Percentiles rank a stretch among this genome's conserved stretches.
phyloP scores from a whole-genome alignment of 1,284 basidiomycete species.

The Malassezia sp. region DNA sequence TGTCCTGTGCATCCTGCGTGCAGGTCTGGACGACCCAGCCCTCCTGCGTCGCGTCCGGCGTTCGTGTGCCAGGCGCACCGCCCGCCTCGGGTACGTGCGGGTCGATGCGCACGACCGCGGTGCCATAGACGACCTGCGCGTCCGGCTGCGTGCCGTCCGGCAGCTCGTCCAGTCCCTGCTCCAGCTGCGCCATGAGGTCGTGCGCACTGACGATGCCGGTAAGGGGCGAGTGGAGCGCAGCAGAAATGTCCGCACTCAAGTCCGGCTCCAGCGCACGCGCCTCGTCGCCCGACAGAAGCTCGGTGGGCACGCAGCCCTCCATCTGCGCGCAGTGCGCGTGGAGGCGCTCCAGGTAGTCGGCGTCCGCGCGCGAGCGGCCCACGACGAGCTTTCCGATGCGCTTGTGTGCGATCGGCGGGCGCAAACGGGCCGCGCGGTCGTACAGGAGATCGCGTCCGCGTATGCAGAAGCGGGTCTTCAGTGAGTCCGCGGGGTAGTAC shows the following conservation, averaged over 20 bases:
- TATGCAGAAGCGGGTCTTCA: slow-evolving; percentile 78
- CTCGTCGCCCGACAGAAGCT: slow-evolving; percentile 61
- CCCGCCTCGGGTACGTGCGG: slow-evolving; percentile 45
- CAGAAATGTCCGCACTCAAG: slow-evolving; percentile 59
- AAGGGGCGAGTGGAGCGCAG: slow-evolving; percentile 68
- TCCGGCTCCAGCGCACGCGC: slow-evolving; percentile 70
- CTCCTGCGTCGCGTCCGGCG: slow-evolving; percentile 26
- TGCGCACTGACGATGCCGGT: slow-evolving; percentile 90
- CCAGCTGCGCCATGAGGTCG: slow-evolving; percentile 62
- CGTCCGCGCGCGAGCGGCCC: slow-evolving; percentile 20
- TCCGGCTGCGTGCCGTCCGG: slow-evolving; percentile 48
- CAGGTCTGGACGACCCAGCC: slow-evolving; percentile 54
- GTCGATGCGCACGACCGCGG: slow-evolving; percentile 78
- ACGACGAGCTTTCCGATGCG: slow-evolving; percentile 63
- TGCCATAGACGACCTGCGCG: slow-evolving; percentile 69
- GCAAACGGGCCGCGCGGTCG: slow-evolving; percentile 50
- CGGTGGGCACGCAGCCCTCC: slow-evolving; percentile 48
- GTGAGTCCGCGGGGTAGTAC: slow-evolving; percentile 66
- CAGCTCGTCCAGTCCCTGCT: slow-evolving; percentile 59
- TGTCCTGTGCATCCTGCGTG: slow-evolving; percentile 38
- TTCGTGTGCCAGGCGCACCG: no score
- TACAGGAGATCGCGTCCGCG: slow-evolving; percentile 78
- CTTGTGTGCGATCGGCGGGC: slow-evolving; percentile 55
- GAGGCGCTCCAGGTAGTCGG: slow-evolving; percentile 26
- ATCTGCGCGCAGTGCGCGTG: slow-evolving; percentile 23